These are phyloP conservation scores for Diplogelasinospora grovesii DNA, from an alignment of 495 filamentous ascomycete species.

Conservation along the genomic window DNA sequence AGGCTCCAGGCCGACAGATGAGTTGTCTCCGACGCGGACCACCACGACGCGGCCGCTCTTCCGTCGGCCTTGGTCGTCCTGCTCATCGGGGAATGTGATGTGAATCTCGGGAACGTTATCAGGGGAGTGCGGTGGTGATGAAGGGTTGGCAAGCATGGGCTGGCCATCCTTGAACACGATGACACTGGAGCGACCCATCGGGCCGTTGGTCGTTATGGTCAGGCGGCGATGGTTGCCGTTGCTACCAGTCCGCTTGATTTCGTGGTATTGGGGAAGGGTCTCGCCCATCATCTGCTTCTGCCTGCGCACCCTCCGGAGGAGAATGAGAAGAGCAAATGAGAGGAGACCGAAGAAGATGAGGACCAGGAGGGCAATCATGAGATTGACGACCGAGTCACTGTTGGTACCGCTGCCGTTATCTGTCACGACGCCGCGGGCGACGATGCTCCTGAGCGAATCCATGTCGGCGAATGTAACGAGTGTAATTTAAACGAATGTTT, in stretches of 20 bases:
- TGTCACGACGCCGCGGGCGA: conserved; percentile 42
- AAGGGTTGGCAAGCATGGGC: conserved; percentile 65
- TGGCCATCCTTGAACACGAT: conserved; percentile 65
- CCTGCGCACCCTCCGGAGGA: conserved; percentile 55
- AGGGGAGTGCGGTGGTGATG: conserved; percentile 71
- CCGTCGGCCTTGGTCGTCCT: conserved; percentile 76
- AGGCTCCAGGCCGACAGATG: conserved; percentile 82
- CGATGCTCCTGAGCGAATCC: conserved; percentile 42
- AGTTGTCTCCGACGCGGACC: conserved; percentile 83
- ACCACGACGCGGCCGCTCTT: conserved; percentile 87
- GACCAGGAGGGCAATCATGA: conserved; percentile 73
- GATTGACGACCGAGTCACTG: conserved; percentile 52
- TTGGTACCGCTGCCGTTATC: conserved; percentile 36
- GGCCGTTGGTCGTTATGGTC: conserved; percentile 55
- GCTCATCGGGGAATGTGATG: conserved; percentile 96
- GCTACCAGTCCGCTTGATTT: conserved; percentile 34
- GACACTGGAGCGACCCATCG: conserved; percentile 66
- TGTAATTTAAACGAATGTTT: conserved; percentile 11
- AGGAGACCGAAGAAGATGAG: conserved; percentile 63
- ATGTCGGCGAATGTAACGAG: conserved; percentile 30
- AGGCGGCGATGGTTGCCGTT: conserved; percentile 39
- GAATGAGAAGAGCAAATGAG: conserved; percentile 57
- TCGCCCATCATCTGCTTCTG: conserved; percentile 42
- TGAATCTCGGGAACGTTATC: conserved; percentile 83
- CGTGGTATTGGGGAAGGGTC: conserved; percentile 52